Evolutionary conservation across 1,284 basidiomycete species (phyloP).

Genomic region (Entoloma clypeatum): DNA sequence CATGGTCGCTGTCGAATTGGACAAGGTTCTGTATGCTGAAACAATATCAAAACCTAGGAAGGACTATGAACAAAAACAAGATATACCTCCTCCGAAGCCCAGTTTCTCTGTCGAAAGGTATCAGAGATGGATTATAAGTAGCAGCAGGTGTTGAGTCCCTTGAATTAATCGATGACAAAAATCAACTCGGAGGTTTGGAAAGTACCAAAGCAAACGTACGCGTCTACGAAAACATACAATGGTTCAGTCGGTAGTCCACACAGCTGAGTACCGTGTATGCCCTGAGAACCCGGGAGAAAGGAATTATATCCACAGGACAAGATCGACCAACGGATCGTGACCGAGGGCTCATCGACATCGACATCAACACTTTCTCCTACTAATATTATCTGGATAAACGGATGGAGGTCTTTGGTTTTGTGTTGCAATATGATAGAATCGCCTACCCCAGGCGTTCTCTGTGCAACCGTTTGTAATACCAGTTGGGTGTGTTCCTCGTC

Average conservation of each 20-base stretch:
- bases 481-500: slow-evolving; percentile 40
- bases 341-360: slow-evolving; percentile 53
- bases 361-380: slow-evolving; percentile 55
- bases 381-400: slow-evolving; percentile 55
- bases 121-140: slow-evolving; percentile 43
- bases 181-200: background rate
- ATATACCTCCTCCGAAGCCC: slow-evolving; percentile 41
- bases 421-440: background rate
- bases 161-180: background rate
- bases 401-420: too few species aligned
- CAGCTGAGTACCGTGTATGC: slow-evolving; percentile 39
- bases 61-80: background rate
- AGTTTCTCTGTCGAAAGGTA: slow-evolving; percentile 39
- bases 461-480: slow-evolving; percentile 40
- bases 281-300: slow-evolving; percentile 47
- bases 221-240: slow-evolving; percentile 47
- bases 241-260: slow-evolving; percentile 48
- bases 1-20: slow-evolving; percentile 56
- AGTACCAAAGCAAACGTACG: slow-evolving; percentile 31
- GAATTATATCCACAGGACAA: slow-evolving; percentile 47
- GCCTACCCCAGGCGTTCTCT: slow-evolving; percentile 44
- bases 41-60: background rate
- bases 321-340: slow-evolving; percentile 55
- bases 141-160: slow-evolving; percentile 24
- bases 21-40: slow-evolving; percentile 50